Evolutionary conservation across 2,329 filamentous ascomycete genomes (phyloP), one percentile per base, ranked within the genome.

Genomic region (Ceratocystis destructans): DNA sequence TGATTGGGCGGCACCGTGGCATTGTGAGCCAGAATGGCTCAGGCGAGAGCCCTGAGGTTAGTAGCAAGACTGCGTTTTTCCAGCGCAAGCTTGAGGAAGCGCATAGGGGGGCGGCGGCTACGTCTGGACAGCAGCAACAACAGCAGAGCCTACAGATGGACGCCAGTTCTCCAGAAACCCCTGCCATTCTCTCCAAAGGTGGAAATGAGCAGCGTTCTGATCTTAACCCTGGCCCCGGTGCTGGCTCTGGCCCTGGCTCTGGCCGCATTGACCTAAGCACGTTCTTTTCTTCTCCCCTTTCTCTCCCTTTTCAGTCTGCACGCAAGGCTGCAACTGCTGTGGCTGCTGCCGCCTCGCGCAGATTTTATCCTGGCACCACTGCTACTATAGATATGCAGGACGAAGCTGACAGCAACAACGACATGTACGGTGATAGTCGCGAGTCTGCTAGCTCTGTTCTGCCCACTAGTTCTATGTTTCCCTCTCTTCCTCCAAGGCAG

Each of bases 281-380:
- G 6, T 85, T 84, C 71, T 85, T 85, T 71, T 85, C 82, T 0
- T 84, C 82, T 2, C 82, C 82, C 0, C 77, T 78, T 3, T 71
- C 73, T 1, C 72, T 78, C 48, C 75, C 67, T 33, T 68, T 68
- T 45, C 48, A 65, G 25, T 68, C 67, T 37, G 67, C 67, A 20
- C 61, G 67, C 61, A 68, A 68, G 50, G 64, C 67, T 61, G 67
- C 67, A 55, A 55, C 67, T 61, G 64, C 67, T 41, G 66, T 67
- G 41, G 64, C 64, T 44, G 64, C 59, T 15, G 64, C 59, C 31
- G 64, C 67, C 28, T 61, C 61, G 37, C 62, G 62, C 41, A 59
- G 55, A 59, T 61, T 63, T 10, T 66, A 66, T 37, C 59, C 61
- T 31, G 61, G 61, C 20, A 63, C 61, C 7, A 63, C 61, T 31